A percentile compares a stretch with the other conserved stretches of the same genome.
These are phyloP conservation scores for Penicillium paradoxum DNA, from an alignment of 495 filamentous ascomycete species.

Conservation along the genomic window DNA sequence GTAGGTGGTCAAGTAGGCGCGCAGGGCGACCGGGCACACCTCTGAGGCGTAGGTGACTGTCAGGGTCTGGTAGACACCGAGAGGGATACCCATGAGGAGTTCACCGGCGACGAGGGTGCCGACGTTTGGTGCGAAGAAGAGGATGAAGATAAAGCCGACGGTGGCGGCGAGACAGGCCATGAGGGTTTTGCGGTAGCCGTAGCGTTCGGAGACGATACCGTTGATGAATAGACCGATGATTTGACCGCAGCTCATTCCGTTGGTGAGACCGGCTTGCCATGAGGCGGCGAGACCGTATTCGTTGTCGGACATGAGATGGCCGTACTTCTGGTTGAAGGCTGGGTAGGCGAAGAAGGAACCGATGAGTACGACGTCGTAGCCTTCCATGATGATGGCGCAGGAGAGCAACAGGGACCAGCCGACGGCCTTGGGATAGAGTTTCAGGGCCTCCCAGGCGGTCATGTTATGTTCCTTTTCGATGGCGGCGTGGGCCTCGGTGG, in stretches of 20 bases:
- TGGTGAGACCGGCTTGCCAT: conserved; percentile 69
- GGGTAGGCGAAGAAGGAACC: conserved; percentile 39
- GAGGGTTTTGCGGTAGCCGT: conserved; percentile 64
- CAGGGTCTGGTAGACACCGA: conserved; percentile 74
- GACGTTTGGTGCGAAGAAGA: conserved; percentile 70
- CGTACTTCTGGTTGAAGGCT: conserved; percentile 62
- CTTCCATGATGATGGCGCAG: conserved; percentile 49
- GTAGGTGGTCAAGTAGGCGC: conserved; percentile 68
- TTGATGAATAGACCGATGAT: conserved; percentile 62
- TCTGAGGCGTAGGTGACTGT: conserved; percentile 77
- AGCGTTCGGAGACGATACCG: conserved; percentile 63
- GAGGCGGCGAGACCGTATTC: conserved; percentile 47
- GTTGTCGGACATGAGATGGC: conserved; percentile 47
- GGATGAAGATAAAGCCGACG: conserved; percentile 62
- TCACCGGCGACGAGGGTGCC: conserved; percentile 60
- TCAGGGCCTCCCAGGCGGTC: conserved; percentile 36
- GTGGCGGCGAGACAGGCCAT: conserved; percentile 59
- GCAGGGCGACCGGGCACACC: conserved; percentile 66
- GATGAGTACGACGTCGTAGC: conserved; percentile 47
- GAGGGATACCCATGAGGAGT: conserved; percentile 69
- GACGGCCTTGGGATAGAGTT: conserved; percentile 49
- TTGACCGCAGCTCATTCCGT: conserved; percentile 57
- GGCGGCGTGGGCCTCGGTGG: conserved; percentile 12
- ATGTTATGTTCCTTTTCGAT: conserved; percentile 33
- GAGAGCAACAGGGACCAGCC: conserved; percentile 47